A percentile compares a stretch with the other conserved stretches of the same genome.
Evolutionary conservation across 352 stramenopile species (phyloP).

Genomic region (Elongisporangium anandrum): DNA sequence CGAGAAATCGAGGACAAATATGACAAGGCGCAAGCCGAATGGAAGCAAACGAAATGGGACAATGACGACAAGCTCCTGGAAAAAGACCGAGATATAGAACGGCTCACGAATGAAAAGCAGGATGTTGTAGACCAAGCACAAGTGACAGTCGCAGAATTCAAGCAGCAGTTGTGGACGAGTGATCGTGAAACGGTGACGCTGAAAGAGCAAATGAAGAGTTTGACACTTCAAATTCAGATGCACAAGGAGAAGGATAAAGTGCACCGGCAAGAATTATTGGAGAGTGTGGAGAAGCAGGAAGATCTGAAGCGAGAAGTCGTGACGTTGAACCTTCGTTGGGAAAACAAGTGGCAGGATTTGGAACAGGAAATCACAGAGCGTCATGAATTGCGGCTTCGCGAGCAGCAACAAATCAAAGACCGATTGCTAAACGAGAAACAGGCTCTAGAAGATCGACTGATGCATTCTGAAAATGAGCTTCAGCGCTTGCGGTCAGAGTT

Average conservation of each 20-base stretch:
- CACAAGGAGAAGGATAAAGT: constrained; percentile 64
- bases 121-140: constrained; percentile 57
- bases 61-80: constrained; percentile 52
- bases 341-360: constrained; percentile 63
- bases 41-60: constrained; percentile 65
- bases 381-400: constrained; percentile 41
- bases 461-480: constrained; percentile 60
- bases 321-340: constrained; percentile 57
- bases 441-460: constrained; percentile 43
- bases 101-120: constrained; percentile 37
- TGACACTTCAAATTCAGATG: constrained; percentile 31
- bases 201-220: constrained; percentile 49
- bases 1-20: constrained; percentile 44
- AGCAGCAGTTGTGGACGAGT: constrained; percentile 45
- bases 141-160: constrained; percentile 27
- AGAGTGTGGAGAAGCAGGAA: constrained; percentile 54
- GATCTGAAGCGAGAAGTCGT: constrained; percentile 60
- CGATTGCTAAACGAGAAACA: constrained; percentile 53
- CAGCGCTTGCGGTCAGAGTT: constrained; percentile 51
- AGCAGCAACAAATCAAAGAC: constrained; percentile 56
- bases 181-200: constrained; percentile 38
- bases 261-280: constrained; percentile 44
- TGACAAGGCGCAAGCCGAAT: constrained; percentile 41
- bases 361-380: constrained; percentile 44
- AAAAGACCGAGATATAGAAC: constrained; percentile 56